Percentiles rank a stretch among this genome's conserved stretches.
phyloP scores from a whole-genome alignment of 176 grass and related monocot species.

The Oryza glumipatula region DNA sequence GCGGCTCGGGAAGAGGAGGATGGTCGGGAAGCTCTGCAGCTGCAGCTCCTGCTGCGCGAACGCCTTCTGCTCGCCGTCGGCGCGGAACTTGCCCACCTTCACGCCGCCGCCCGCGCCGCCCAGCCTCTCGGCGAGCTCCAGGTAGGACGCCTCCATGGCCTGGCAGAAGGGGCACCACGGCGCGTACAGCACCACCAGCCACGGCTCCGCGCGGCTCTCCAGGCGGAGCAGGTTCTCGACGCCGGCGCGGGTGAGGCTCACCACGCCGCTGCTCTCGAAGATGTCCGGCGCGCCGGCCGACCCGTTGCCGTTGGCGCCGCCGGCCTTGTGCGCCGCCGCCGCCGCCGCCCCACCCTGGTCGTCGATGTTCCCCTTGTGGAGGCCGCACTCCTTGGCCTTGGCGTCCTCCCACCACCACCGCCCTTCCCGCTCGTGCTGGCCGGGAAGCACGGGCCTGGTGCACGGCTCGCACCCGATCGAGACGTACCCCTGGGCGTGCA shows the following conservation, averaged over 20 bases:
- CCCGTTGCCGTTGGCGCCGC: slow-evolving; percentile 55
- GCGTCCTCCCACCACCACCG: slow-evolving; percentile 99
- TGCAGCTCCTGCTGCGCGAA: slow-evolving; percentile 85
- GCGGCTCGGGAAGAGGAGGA: slow-evolving; percentile 84
- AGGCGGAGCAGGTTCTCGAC: slow-evolving; percentile 73
- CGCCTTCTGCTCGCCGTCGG: slow-evolving; percentile 75
- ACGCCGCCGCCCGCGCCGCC: slow-evolving; percentile 51
- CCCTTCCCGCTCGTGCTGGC: slow-evolving; percentile 94
- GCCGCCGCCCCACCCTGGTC: slow-evolving; percentile 38
- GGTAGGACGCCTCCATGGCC: slow-evolving; percentile 89
- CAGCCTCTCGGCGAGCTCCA: slow-evolving; percentile 73
- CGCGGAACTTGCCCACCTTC: slow-evolving; percentile 82
- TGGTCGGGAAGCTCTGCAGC: slow-evolving; percentile 83
- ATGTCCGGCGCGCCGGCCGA: slow-evolving; percentile 56
- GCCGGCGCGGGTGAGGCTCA: slow-evolving; percentile 67
- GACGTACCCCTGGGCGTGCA: slow-evolving; percentile 86
- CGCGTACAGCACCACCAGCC: slow-evolving; percentile 86
- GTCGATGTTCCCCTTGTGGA: slow-evolving; percentile 93
- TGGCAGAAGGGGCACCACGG: slow-evolving; percentile 91
- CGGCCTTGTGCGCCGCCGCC: slow-evolving; percentile 29
- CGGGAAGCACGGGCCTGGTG: slow-evolving; percentile 87
- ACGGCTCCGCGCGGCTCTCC: slow-evolving; percentile 64
- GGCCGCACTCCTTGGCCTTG: slow-evolving; percentile 94
- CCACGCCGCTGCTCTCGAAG: slow-evolving; percentile 68
- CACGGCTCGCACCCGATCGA: slow-evolving; percentile 98